Percentiles rank a stretch among this genome's conserved stretches.
These are phyloP conservation scores for Mortierella sp. DNA, from an alignment of 371 early-diverging fungal genomes.

Conservation along the genomic window DNA sequence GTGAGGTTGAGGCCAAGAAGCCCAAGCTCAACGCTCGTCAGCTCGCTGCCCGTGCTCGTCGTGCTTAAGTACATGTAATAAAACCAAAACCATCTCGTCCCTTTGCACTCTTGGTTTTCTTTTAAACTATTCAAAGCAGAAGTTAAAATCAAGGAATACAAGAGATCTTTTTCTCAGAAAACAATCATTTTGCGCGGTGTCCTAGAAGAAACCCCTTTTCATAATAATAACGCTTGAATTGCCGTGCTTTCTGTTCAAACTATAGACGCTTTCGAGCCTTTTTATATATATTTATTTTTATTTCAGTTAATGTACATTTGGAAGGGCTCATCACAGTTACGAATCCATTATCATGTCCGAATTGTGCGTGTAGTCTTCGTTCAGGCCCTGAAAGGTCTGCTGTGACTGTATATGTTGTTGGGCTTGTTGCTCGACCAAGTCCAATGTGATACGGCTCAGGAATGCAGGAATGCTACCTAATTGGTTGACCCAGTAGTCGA, in stretches of 20 bases:
- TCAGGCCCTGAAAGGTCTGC: conserved; percentile 2
- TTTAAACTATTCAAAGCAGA: not conserved
- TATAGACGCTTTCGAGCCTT: not conserved
- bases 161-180: not conserved
- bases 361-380: conserved; percentile 30
- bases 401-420: conserved; percentile 3
- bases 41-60: conserved; percentile 70
- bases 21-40: conserved; percentile 70
- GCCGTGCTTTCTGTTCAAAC: not conserved
- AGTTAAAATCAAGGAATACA: conserved; percentile 3
- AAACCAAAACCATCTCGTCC: conserved; percentile 35
- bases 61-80: conserved; percentile 56
- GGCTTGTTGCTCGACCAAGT: conserved; percentile 64
- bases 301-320: not conserved
- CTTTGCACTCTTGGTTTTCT: conserved; percentile 16
- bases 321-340: not conserved
- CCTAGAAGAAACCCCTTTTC: not conserved
- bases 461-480: conserved; percentile 83
- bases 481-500: conserved; percentile 75
- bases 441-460: conserved; percentile 78
- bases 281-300: not conserved
- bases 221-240: not conserved
- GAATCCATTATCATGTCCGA: conserved; percentile 48
- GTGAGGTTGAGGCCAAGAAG: conserved; percentile 74
- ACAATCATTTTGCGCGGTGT: not conserved